Percentiles rank a stretch among this genome's conserved stretches.
Conservation (phyloP, 2,329 filamentous ascomycete species). For the Penicillium frequentans region DNA sequence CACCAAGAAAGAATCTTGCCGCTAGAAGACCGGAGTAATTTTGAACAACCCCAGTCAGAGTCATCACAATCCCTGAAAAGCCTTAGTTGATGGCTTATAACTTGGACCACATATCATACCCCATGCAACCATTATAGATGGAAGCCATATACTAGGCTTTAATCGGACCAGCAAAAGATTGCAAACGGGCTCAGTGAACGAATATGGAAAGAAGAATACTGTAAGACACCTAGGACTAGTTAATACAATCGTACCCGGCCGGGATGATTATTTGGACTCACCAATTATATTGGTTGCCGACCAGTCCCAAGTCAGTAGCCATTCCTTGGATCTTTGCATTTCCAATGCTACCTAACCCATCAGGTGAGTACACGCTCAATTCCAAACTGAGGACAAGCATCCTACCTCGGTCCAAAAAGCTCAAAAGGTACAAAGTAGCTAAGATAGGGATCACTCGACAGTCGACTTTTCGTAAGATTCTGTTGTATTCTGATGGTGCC, state of each 20-base stretch:
- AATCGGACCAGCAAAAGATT: conserved; percentile 20
- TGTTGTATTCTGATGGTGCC: neutral
- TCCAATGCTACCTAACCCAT: conserved; percentile 19
- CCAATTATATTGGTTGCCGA: conserved; percentile 24
- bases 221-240: conserved; percentile 9
- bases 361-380: neutral
- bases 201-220: conserved; percentile 19
- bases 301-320: conserved; percentile 17
- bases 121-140: conserved; percentile 30
- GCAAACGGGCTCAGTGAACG: conserved; percentile 22
- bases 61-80: conserved; percentile 49
- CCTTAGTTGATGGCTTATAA: neutral
- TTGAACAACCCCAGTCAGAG: conserved; percentile 51
- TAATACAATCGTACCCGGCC: neutral
- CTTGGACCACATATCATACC: conserved; percentile 22
- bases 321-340: conserved; percentile 30
- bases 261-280: neutral
- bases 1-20: conserved; percentile 48
- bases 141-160: conserved; percentile 25
- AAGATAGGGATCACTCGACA: conserved; percentile 19
- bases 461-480: conserved; percentile 13
- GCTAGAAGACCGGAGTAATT: conserved; percentile 48
- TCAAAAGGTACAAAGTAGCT: conserved; percentile 23
- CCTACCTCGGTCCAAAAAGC: conserved; percentile 27
- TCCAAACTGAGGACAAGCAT: neutral